These are phyloP conservation scores for Neonectria sp. DNA, from an alignment of 2,329 filamentous ascomycete species.

Conservation along the genomic window DNA sequence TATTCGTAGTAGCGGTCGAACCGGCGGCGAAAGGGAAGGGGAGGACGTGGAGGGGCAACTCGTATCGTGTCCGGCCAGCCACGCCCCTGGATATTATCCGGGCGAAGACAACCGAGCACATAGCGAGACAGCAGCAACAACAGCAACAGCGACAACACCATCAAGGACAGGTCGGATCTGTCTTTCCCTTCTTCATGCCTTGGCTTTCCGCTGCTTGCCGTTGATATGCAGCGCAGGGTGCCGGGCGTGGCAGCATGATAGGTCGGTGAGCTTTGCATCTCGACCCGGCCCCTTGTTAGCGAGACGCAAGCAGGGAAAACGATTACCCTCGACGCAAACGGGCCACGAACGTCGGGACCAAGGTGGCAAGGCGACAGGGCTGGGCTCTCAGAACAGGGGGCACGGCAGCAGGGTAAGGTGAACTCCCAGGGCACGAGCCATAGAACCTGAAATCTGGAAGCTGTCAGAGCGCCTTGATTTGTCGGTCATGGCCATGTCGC, in stretches of 20 bases:
- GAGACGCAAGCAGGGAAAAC: constrained; percentile 16
- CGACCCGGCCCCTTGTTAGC: not conserved
- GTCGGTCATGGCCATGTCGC: constrained; percentile 11
- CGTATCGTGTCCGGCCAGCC: constrained; percentile 7
- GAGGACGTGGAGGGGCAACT: not conserved
- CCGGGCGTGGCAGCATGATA: constrained; percentile 16
- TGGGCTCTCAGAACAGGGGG: constrained; percentile 28
- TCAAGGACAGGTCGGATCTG: not conserved
- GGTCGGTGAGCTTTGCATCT: constrained; percentile 10
- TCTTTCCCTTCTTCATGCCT: constrained; percentile 34
- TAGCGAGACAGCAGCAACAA: not conserved
- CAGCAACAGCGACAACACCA: not conserved
- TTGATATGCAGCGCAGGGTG: constrained; percentile 23
- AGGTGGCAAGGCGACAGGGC: constrained; percentile 4
- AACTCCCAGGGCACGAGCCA: constrained; percentile 29
- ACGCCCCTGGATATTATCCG: constrained; percentile 2
- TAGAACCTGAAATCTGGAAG: constrained; percentile 40
- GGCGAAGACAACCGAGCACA: constrained; percentile 1
- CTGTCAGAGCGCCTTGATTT: constrained; percentile 23
- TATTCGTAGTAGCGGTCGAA: not conserved
- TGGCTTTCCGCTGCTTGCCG: constrained; percentile 44
- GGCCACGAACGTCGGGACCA: constrained; percentile 9
- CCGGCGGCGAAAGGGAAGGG: not conserved
- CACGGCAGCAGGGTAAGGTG: constrained; percentile 43
- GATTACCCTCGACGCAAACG: constrained; percentile 10